Conservation (phyloP, 73 alveolate genomes). For the Paramecium pentaurelia region DNA sequence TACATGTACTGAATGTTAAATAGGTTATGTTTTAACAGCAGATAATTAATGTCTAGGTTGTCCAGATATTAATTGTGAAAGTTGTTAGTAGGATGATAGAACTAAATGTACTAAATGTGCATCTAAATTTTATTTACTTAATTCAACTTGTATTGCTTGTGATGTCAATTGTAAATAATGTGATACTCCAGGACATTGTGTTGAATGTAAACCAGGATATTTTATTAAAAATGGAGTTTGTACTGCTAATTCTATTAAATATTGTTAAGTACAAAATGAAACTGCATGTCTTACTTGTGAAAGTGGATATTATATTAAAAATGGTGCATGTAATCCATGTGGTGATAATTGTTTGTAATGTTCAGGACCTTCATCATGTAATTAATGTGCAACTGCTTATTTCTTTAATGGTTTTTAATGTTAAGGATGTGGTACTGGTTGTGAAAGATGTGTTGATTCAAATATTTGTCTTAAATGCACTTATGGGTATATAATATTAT, state of each 20-base stretch:
- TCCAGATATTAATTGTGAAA: constrained; percentile 34
- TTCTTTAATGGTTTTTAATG: constrained; percentile 29
- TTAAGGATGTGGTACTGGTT: constrained; percentile 10
- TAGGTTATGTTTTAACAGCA: neutral
- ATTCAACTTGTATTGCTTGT: neutral
- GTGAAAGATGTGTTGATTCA: constrained; percentile 29
- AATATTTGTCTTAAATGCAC: constrained; percentile 14
- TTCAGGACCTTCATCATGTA: neutral
- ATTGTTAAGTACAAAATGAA: neutral
- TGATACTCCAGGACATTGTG: constrained; percentile 28
- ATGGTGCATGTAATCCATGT: neutral
- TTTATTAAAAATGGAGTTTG: neutral
- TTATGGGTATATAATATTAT: neutral
- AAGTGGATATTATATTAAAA: neutral
- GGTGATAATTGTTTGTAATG: neutral
- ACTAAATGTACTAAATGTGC: constrained; percentile 13
- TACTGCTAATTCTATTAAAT: neutral
- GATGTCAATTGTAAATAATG: neutral
- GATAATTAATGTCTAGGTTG: constrained; percentile 23
- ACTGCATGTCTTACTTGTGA: constrained; percentile 13
- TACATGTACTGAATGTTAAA: neutral
- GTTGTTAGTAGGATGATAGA: neutral
- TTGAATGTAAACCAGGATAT: neutral
- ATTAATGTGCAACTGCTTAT: neutral
- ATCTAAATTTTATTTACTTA: neutral